Percentiles rank a stretch among this genome's conserved stretches.
These are phyloP conservation scores for Fusarium mundagurra DNA, from an alignment of 2,329 filamentous ascomycete species.

Conservation along the genomic window DNA sequence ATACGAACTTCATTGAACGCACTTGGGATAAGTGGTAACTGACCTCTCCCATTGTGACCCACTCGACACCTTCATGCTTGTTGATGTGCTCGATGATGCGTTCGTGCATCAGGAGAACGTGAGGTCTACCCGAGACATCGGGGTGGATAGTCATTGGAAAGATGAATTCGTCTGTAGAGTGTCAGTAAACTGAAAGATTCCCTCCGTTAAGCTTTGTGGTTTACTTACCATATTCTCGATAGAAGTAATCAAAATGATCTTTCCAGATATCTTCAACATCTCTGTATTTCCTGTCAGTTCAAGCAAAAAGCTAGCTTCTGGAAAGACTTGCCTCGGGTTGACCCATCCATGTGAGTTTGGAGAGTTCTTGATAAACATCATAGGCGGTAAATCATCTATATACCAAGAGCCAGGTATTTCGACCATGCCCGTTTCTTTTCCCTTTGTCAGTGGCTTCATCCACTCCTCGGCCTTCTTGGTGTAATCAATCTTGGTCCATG, in stretches of 20 bases:
- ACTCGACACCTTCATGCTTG: constrained; percentile 67
- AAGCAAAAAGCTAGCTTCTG: fast-evolving
- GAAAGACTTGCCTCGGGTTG: background rate
- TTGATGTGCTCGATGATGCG: constrained; percentile 73
- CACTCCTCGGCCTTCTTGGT: constrained; percentile 44
- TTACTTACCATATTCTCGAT: background rate
- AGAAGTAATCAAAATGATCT: background rate
- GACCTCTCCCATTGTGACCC: constrained; percentile 72
- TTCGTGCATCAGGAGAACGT: constrained; percentile 79
- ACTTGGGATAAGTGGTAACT: background rate
- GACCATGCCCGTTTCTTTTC: constrained; percentile 69
- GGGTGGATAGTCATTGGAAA: constrained; percentile 81
- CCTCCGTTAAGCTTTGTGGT: fast-evolving
- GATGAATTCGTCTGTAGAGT: background rate
- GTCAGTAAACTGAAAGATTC: background rate
- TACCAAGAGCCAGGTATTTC: constrained; percentile 72
- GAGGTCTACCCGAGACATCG: constrained; percentile 76
- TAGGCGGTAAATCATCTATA: constrained; percentile 72
- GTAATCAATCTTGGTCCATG: constrained; percentile 76
- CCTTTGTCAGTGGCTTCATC: constrained; percentile 65
- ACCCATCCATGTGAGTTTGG: constrained; percentile 3
- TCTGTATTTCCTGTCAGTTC: background rate
- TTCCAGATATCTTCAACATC: constrained; percentile 5
- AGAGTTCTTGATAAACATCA: constrained; percentile 67
- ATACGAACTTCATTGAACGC: fast-evolving